Base-by-base conservation (phyloP, 2,329 filamentous ascomycete species). In the Xylariomycetidae sp. region DNA sequence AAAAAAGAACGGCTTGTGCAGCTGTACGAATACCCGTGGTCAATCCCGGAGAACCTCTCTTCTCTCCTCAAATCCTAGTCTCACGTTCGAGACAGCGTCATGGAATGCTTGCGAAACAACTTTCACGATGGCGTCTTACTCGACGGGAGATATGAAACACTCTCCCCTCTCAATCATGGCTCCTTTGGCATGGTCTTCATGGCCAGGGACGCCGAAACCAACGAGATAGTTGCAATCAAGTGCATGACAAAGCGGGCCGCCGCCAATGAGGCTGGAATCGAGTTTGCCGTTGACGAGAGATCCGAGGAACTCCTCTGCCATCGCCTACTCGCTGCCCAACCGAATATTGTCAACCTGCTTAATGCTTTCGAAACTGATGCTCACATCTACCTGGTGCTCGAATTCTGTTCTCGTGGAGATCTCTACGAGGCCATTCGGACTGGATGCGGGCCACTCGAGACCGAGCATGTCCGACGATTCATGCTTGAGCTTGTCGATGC, bases 161-260 rank as follows among this genome's bases (percentile, higher is more conserved):
- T 96, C 56, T 86, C 89, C 49, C 89, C 92, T 37, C 84, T 98
- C 67, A 98, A 98, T 60, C 88, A 96, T 74, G 92, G 92, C 51
- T 97, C 92, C 36, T 98, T 97, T 57, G 92, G 92, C 58, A 94
- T 97, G 87, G 92, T 98, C 53, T 96, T 96, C 65, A 82, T 88
- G 66, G 92, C 90, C 40, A 83, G 75, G 59, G 88, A 98, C 60
- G 70, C 81, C 46, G 59, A 72, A 45, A 94, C 85, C 40, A 77
- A 81, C 49, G 72, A 92, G 39, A 75, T 79, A 39, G 92, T 98
- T 49, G 92, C 92, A 42, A 85, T 98, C 74, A 98, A 98, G 69
- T 96, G 90, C 62, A 69, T 97, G 61, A 88, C 88, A 56, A 98
- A 97, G 73, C 75, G 77, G 50, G 70, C 75, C 8, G 78, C 83